Evolutionary conservation across 495 filamentous ascomycete genomes (phyloP), one percentile per base, ranked within the genome.

Genomic region (Penicillium fimorum): DNA sequence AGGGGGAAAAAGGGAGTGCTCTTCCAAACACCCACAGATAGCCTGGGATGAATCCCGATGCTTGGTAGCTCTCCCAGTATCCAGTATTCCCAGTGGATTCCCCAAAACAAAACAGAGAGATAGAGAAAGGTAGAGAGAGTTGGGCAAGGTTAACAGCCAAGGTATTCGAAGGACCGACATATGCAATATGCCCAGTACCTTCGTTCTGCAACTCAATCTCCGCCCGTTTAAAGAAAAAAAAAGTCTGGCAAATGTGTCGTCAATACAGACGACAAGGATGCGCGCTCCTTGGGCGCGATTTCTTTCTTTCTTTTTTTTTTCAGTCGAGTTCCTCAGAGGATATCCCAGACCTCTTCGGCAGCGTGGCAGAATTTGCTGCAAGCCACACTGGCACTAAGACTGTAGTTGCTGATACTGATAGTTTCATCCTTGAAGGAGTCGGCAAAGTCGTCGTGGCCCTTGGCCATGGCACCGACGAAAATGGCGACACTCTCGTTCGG

Each of bases 291-390:
- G 37, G 25, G 61, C 50, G 55, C 57, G 45, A 49, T 53, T 61
- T 66, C 29, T 29, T 46, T n/a, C 24, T 27, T 27, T 47, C 3
- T 18, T 56, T 10, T 37, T 38, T 38, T 38, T 38, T 17, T 7
- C n/a, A 8, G n/a, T 9, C 7, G 35, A 43, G 18, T 25, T 33
- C 32, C 42, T 76, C 67, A 98, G 62, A 96, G 82, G 60, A 98
- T 91, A 62, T 91, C 85, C 94, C 94, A 98, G 40, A 87, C 86
- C 69, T 98, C 94, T 73, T 98, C 94, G 29, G 92, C 94, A 44
- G 94, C 94, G 73, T 98, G 94, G 76, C 94, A 97, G 78, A 98
- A 97, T 74, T 97, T 97, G 79, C 92, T 95, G 79, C 94, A 98
- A 33, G 94, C 94, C 30, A 98, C 93, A 77, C 91, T 96, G 45